Base-by-base conservation (phyloP, 768 basidiomycete genomes). In the Xerocomus brunneocitrinus region DNA sequence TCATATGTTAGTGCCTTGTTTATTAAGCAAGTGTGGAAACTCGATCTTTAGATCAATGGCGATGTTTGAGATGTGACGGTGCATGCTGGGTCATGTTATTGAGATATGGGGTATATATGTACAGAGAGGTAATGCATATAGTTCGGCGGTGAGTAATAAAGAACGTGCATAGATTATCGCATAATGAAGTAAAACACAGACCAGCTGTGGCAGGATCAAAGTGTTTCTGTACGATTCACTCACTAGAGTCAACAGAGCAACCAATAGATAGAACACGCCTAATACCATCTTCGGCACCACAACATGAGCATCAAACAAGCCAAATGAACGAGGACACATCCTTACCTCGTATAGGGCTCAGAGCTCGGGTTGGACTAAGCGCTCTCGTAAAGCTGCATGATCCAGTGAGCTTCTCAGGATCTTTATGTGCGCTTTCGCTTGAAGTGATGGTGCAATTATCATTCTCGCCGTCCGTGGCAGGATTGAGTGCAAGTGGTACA, bases 361-460 rank as follows among this genome's bases (percentile, higher is more conserved):
- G 57, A 50, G 72, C 70, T 50, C 67, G 63, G 3, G 67, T 54
- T 45, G 73, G 73, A 61, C 72, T 71, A 39, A 68, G 51, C 14
- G 63, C 58, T 50, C 67, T 67, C 2, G 45, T 47, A 4, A 62
- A 58, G 32, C 58, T 67, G 14, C 50, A 52, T 1, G 54, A 36
- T 28, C 47, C 14, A 14, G 4, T 42, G n/a, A 55, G n/a, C 7
- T 24, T 50, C 39, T 47, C 58, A 31, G 49, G 13, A 36, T 49
- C 35, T 5, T 25, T 12, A n/a, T 34, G 41, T 3, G 13, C 12
- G 28, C 47, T 45, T 13, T 56, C 52, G 14, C 44, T 39, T 24
- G 51, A 36, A 31, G 50, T 31, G 39, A 55, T 30, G 14, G 28
- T 16, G 22, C 16, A 24, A 7, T 27, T 45, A 2, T 56, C 49